Base-by-base conservation (phyloP, 352 stramenopile genomes). In the Phytophthora hybrid region DNA sequence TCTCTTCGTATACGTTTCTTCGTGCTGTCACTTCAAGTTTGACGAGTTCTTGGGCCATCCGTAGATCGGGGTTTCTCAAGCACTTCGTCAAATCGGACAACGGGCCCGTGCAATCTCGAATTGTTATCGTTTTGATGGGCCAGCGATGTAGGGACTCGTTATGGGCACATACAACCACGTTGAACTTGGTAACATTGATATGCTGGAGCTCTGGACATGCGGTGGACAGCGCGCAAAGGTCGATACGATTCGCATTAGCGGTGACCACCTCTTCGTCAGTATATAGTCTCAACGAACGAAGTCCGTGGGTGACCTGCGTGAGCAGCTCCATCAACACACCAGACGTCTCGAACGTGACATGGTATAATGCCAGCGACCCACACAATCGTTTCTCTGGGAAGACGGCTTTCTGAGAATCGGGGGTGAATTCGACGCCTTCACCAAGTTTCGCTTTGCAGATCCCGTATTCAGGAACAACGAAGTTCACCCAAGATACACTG, bases 381-480 rank as follows among this genome's bases (percentile, higher is more conserved):
- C 14, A n/a, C 4, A 54, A 9, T 16, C 47, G 47, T 54, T 31
- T 49, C 41, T 49, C 16, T 49, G 0, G 13, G 41, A 19, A 49
- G n/a, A 18, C 13, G 3, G 41, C 13, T 21, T 49, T 5, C 14
- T 49, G n/a, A 14, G 47, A 6, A 54, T 54, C 47, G 4, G 47
- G n/a, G 1, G 18, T 29, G 7, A 54, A 54, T 54, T 54, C 8
- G 18, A 54, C 18, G n/a, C 44, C 59, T 19, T 47, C 19, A 18
- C 19, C 19, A 39, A 62, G 44, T 10, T 58, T 41, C 46, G 19
- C 14, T 4, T 41, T 57, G 31, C 59, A 66, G 21, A 66, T 13
- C n/a, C 46, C 59, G 26, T 58, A 57, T 5, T 46, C 59, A 49
- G 59, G 59, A 14, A 66, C 44, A 16, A 47, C 46, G 8, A 66